Percentiles rank a stretch among this genome's conserved stretches.
phyloP scores from a whole-genome alignment of 495 filamentous ascomycete genomes.

The Aspergillus bridgeri region DNA sequence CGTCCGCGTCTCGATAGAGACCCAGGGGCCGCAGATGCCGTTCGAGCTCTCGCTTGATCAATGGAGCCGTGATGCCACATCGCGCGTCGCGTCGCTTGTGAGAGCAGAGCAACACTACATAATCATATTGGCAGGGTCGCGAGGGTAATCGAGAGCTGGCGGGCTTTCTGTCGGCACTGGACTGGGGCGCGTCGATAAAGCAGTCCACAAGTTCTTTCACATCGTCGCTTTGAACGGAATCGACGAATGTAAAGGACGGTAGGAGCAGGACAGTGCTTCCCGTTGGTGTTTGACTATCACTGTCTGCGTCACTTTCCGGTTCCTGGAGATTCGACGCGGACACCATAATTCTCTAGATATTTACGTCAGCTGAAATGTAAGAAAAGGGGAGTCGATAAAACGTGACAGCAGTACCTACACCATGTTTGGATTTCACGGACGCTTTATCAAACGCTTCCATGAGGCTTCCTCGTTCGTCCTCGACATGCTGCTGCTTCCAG shows the following conservation, averaged over 20 bases:
- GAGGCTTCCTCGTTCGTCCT: slow-evolving; percentile 80
- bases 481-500: slow-evolving; percentile 83
- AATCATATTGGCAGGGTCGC: slow-evolving; percentile 71
- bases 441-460: slow-evolving; percentile 78
- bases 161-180: slow-evolving; percentile 14
- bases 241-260: slow-evolving; percentile 79
- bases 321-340: slow-evolving; percentile 85
- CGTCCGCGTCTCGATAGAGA: slow-evolving; percentile 80
- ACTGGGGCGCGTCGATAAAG: slow-evolving; percentile 65
- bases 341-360: slow-evolving; percentile 73
- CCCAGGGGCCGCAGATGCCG: slow-evolving; percentile 81
- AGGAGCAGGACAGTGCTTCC: slow-evolving; percentile 80
- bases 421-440: slow-evolving; percentile 60
- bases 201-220: slow-evolving; percentile 64
- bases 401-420: slow-evolving; percentile 50
- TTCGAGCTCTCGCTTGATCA: slow-evolving; percentile 82
- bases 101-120: slow-evolving; percentile 89
- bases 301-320: slow-evolving; percentile 48
- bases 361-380: slow-evolving; percentile 7
- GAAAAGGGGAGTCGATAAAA: background rate
- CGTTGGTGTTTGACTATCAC: slow-evolving; percentile 35
- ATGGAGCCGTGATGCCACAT: slow-evolving; percentile 86
- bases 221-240: slow-evolving; percentile 67
- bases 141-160: slow-evolving; percentile 34
- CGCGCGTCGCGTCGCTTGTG: slow-evolving; percentile 88